phyloP scores from a whole-genome alignment of 345 rosid species.

The Sonneratia alba region DNA sequence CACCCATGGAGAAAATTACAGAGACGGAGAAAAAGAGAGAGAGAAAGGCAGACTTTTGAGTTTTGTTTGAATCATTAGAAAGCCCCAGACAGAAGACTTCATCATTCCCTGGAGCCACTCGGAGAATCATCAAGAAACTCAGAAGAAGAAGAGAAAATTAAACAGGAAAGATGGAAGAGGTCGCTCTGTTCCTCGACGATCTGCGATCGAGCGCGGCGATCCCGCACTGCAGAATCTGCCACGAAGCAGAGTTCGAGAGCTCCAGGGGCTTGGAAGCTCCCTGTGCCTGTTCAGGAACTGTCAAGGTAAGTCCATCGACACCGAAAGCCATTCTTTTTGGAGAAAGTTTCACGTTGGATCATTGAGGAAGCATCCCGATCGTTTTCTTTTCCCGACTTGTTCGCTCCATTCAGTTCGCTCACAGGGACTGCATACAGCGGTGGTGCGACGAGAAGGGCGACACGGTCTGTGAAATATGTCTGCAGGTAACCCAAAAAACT shows the following conservation, averaged over 20 bases:
- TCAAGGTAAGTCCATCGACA: conserved; percentile 41
- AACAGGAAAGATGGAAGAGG: conserved; percentile 39
- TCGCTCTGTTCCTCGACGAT: conserved; percentile 44
- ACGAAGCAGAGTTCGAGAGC: conserved; percentile 69
- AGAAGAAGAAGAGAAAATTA: too few species aligned
- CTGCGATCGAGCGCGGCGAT: conserved; percentile 20
- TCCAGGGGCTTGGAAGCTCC: conserved; percentile 68
- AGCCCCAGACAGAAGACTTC: neutral
- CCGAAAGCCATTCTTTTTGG: neutral
- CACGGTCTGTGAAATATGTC: conserved; percentile 92
- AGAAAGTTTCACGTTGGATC: neutral
- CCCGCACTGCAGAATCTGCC: conserved; percentile 75
- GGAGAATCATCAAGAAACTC: neutral
- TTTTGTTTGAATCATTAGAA: neutral
- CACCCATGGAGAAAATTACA: neutral
- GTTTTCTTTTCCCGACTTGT: neutral
- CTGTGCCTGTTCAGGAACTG: conserved; percentile 88
- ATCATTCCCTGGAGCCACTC: neutral
- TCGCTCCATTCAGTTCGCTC: conserved; percentile 42
- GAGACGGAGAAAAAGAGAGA: neutral
- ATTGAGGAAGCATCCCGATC: too few species aligned
- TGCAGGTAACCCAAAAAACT: conserved; percentile 41
- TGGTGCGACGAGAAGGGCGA: conserved; percentile 98
- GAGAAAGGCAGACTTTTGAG: neutral
- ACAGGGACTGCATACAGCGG: conserved; percentile 91